Conservation (phyloP, 164 flowering plant species). For the Amborella trichopoda region DNA sequence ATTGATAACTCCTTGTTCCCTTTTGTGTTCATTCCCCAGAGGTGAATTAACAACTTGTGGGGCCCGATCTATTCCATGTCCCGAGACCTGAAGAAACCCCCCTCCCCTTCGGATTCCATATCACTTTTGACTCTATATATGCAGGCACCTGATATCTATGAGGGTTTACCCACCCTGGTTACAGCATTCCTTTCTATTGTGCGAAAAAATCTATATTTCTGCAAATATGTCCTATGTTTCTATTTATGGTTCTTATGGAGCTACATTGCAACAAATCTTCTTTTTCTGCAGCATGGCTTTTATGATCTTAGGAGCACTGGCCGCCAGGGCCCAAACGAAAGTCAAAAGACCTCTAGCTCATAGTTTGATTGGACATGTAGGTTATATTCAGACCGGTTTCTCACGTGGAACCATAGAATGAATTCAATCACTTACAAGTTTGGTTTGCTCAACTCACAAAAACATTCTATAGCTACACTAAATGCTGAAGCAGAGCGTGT, state of each 20-base stretch:
- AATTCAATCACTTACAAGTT: too few relatives aligned
- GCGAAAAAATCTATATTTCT: background rate
- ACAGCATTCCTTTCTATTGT: slow-evolving; percentile 6
- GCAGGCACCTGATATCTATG: slow-evolving; percentile 1
- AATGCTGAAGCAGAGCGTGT: too few relatives aligned
- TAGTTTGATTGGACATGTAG: too few relatives aligned
- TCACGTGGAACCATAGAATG: too few relatives aligned
- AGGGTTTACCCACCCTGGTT: slow-evolving; percentile 5
- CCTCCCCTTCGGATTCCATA: slow-evolving; percentile 1
- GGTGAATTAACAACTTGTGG: too few relatives aligned
- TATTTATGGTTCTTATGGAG: slow-evolving; percentile 1
- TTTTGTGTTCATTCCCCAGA: too few relatives aligned
- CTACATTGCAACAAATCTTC: slow-evolving; percentile 4
- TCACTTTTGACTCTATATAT: slow-evolving; percentile 1
- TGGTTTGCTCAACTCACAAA: too few relatives aligned
- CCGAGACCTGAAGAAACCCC: background rate
- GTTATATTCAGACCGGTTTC: too few relatives aligned
- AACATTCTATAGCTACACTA: too few relatives aligned
- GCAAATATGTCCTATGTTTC: background rate
- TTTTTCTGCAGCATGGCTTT: slow-evolving; percentile 8
- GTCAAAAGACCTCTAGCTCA: slow-evolving; percentile 16
- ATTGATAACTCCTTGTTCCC: too few relatives aligned
- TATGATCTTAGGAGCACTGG: slow-evolving; percentile 15
- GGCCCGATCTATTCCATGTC: background rate
- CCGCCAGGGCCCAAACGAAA: slow-evolving; percentile 18